These are phyloP conservation scores for Bathelium albidoporum DNA, from an alignment of 495 filamentous ascomycete genomes.

Conservation along the genomic window DNA sequence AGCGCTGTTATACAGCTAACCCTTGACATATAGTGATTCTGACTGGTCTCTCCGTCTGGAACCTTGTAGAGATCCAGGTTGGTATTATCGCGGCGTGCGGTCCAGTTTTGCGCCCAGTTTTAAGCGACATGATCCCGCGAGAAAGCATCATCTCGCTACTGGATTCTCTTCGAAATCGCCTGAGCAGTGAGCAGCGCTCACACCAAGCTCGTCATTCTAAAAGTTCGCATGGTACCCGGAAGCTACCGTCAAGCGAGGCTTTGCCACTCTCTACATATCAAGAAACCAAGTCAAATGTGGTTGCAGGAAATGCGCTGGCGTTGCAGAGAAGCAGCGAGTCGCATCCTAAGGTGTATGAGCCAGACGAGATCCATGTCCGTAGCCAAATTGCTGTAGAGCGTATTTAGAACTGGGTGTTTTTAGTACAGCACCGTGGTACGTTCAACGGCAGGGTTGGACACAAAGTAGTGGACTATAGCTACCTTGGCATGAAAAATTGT, in stretches of 20 bases:
- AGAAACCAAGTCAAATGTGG: background rate
- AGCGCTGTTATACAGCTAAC: background rate
- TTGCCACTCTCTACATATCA: background rate
- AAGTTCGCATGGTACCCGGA: background rate
- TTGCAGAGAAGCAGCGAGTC: background rate
- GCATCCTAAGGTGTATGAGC: background rate
- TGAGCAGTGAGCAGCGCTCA: background rate
- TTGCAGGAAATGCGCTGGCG: background rate
- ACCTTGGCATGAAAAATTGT: background rate
- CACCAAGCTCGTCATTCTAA: background rate
- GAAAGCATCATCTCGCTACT: background rate
- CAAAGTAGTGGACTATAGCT: background rate
- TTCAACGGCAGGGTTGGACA: background rate
- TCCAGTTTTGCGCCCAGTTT: background rate
- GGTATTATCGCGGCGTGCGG: background rate
- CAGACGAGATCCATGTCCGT: background rate
- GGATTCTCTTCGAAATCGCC: background rate
- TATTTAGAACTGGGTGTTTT: background rate
- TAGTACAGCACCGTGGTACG: background rate
- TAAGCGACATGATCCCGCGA: background rate
- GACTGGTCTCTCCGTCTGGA: background rate
- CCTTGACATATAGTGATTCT: background rate
- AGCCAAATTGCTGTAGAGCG: background rate
- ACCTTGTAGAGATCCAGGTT: background rate
- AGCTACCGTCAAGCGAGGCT: background rate